Conservation (phyloP, 176 grass and related monocot genomes). For the Cymbopogon citratus region DNA sequence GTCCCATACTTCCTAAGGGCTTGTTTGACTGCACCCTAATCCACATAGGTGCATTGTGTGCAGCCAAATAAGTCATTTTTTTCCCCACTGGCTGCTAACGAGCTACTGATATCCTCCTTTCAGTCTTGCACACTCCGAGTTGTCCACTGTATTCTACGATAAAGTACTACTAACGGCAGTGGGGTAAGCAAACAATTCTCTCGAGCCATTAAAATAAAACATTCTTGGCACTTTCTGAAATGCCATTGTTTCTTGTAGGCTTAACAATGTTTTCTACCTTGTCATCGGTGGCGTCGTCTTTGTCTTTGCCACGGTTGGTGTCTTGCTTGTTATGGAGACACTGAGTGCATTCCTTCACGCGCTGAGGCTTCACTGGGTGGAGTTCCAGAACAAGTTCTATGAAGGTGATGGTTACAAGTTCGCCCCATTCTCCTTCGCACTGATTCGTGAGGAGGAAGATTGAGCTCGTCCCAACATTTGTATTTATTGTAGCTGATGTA, state of each 20-base stretch:
- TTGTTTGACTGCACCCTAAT: not conserved
- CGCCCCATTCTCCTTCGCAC: slow-evolving; percentile 64
- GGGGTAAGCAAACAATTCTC: slow-evolving; percentile 49
- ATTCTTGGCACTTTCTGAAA: not conserved
- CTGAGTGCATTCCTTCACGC: slow-evolving; percentile 93
- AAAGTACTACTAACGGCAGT: slow-evolving; percentile 72
- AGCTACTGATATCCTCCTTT: slow-evolving; percentile 15
- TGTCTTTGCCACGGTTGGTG: slow-evolving; percentile 61
- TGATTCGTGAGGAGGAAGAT: slow-evolving; percentile 64
- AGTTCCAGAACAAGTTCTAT: slow-evolving; percentile 98
- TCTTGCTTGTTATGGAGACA: slow-evolving; percentile 97
- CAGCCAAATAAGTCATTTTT: not conserved
- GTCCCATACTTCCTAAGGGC: not conserved
- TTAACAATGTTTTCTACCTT: slow-evolving; percentile 47
- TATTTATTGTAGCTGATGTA: slow-evolving; percentile 37
- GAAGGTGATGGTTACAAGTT: slow-evolving; percentile 99
- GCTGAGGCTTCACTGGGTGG: slow-evolving; percentile 97
- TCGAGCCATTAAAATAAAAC: not conserved
- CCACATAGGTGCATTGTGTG: not conserved
- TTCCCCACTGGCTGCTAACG: not conserved
- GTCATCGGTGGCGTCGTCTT: slow-evolving; percentile 57
- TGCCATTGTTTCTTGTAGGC: slow-evolving; percentile 39
- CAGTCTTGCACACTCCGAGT: slow-evolving; percentile 94
- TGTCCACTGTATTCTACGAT: slow-evolving; percentile 88
- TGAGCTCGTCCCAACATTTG: slow-evolving; percentile 24